Conservation (phyloP, 306 rosid species). For the Quercus aquifolioides region DNA sequence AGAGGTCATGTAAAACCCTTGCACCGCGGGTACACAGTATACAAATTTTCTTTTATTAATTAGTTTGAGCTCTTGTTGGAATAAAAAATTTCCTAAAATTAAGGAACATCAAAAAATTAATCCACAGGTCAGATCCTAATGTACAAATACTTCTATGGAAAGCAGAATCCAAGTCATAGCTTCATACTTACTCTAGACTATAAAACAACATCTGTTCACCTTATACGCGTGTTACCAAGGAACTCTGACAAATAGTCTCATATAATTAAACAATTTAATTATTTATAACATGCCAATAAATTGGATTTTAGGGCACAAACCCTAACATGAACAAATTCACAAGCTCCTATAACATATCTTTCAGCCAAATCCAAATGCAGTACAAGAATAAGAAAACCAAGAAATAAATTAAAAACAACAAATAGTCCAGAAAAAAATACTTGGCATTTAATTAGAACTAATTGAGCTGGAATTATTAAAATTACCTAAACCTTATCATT, state of each 20-base stretch:
- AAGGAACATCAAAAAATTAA: background rate
- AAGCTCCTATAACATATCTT: background rate
- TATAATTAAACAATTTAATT: too few species aligned
- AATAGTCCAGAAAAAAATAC: background rate
- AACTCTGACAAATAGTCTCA: conserved; percentile 40
- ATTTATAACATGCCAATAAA: too few species aligned
- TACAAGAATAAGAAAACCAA: background rate
- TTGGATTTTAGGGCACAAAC: too few species aligned
- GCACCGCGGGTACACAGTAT: background rate
- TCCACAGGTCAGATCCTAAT: background rate
- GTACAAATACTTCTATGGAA: background rate
- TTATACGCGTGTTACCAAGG: conserved; percentile 64
- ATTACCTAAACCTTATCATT: too few species aligned
- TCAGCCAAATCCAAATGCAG: background rate
- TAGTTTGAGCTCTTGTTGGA: background rate
- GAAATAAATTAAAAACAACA: background rate
- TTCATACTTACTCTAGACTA: conserved; percentile 44
- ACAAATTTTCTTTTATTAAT: background rate
- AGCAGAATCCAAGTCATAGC: conserved; percentile 8
- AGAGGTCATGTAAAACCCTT: background rate
- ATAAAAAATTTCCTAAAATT: background rate
- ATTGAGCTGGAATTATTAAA: too few species aligned
- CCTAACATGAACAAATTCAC: background rate
- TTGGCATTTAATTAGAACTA: background rate
- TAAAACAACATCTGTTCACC: conserved; percentile 43